Conservation (phyloP, 108 stramenopile species). For the Mayamaea pseudoterrestris region DNA sequence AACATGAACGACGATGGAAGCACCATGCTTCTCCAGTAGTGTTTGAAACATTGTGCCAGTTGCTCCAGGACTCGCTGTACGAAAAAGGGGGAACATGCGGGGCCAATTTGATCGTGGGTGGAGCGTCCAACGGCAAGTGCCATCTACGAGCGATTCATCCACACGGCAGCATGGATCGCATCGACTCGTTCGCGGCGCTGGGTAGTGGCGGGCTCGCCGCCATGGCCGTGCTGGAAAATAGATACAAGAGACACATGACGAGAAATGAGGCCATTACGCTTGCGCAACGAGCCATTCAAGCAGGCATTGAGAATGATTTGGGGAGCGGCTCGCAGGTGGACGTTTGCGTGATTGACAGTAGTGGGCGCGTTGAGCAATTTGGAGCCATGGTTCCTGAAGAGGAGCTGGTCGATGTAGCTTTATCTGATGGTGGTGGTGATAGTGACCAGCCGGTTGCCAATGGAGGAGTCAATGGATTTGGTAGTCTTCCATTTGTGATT, state of each 20-base stretch:
- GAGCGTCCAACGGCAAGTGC: slow-evolving; percentile 26
- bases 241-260: slow-evolving; percentile 15
- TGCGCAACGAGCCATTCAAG: slow-evolving; percentile 43
- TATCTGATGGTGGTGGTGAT: slow-evolving; percentile 1
- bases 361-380: slow-evolving; percentile 17
- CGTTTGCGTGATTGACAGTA: slow-evolving; percentile 28
- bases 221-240: slow-evolving; percentile 58
- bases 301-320: slow-evolving; percentile 79
- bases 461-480: slow-evolving; percentile 70
- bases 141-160: slow-evolving; percentile 63
- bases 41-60: slow-evolving; percentile 17
- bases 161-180: slow-evolving; percentile 61
- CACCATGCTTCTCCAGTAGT: slow-evolving; percentile 5
- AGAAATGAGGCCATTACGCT: slow-evolving; percentile 49
- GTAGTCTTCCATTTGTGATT: slow-evolving; percentile 56
- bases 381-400: slow-evolving; percentile 25
- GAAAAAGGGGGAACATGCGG: slow-evolving; percentile 36
- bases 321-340: slow-evolving; percentile 75
- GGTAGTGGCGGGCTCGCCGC: slow-evolving; percentile 80
- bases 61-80: slow-evolving; percentile 41
- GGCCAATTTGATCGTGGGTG: slow-evolving; percentile 68
- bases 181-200: slow-evolving; percentile 61
- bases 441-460: neutral
- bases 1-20: neutral
- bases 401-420: slow-evolving; percentile 8